Conservation (phyloP, 495 filamentous ascomycete species). For the Talaromyces nanjingensis region DNA sequence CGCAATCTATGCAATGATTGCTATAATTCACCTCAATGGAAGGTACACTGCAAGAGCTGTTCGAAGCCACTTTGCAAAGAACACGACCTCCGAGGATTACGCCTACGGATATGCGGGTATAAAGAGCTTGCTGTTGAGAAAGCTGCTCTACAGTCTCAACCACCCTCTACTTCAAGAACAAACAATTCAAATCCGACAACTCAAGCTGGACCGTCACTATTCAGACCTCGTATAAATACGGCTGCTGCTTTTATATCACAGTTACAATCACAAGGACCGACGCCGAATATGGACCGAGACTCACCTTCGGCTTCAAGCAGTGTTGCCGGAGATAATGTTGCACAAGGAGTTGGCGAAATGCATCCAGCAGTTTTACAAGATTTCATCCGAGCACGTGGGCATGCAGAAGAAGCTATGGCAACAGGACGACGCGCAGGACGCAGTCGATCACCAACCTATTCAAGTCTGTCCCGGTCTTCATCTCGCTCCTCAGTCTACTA, state of each 20-base stretch:
- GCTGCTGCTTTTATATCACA: neutral
- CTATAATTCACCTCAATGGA: constrained; percentile 51
- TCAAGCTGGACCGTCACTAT: constrained; percentile 6
- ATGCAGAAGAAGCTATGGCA: constrained; percentile 8
- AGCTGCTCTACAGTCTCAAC: constrained; percentile 28
- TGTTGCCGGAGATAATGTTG: constrained; percentile 30
- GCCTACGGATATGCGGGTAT: constrained; percentile 54
- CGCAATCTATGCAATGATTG: constrained; percentile 56
- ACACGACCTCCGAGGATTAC: constrained; percentile 54
- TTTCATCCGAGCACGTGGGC: constrained; percentile 7
- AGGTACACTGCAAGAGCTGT: constrained; percentile 51
- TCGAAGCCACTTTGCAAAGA: constrained; percentile 53
- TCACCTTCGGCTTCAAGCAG: constrained; percentile 31
- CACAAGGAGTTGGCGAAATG: constrained; percentile 19
- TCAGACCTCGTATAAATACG: neutral
- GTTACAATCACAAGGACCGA: constrained; percentile 1
- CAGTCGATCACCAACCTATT: constrained; percentile 32
- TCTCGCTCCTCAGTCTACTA: constrained; percentile 35
- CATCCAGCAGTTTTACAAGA: constrained; percentile 15
- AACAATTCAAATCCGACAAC: neutral
- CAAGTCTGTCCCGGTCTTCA: constrained; percentile 33
- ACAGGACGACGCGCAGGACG: constrained; percentile 13
- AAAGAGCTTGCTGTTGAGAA: constrained; percentile 50
- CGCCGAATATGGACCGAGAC: constrained; percentile 2
- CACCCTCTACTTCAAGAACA: neutral